A percentile compares a stretch with the other conserved stretches of the same genome.
phyloP scores from a whole-genome alignment of 768 basidiomycete species.

The Cystobasidium tubakii region DNA sequence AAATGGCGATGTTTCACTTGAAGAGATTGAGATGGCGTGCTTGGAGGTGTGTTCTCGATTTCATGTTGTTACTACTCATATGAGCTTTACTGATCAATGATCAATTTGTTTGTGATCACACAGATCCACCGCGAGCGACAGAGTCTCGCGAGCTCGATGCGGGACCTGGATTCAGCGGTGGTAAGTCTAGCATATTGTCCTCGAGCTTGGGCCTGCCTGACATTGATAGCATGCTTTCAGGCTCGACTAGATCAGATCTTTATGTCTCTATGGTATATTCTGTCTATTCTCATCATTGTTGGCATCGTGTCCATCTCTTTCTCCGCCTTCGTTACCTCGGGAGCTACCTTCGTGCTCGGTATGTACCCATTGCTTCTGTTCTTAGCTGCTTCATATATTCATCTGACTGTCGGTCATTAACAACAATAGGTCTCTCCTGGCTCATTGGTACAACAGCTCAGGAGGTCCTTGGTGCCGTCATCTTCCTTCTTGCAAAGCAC shows the following conservation, averaged over 20 bases:
- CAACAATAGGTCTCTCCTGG: slow-evolving; percentile 42
- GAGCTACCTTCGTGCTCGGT: slow-evolving; percentile 65
- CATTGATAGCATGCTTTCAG: not conserved
- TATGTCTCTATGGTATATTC: slow-evolving; percentile 65
- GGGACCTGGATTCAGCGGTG: slow-evolving; percentile 82
- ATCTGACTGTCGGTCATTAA: not conserved
- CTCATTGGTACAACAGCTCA: slow-evolving; percentile 62
- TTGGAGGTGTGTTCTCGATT: slow-evolving; percentile 36
- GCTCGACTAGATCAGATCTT: slow-evolving; percentile 67
- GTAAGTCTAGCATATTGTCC: slow-evolving; percentile 49
- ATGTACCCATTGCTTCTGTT: not conserved
- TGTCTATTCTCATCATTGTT: slow-evolving; percentile 70
- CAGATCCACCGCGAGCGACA: slow-evolving; percentile 72
- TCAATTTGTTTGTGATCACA: too few species aligned
- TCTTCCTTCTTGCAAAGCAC: slow-evolving; percentile 84
- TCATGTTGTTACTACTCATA: too few species aligned
- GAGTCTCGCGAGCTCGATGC: slow-evolving; percentile 77
- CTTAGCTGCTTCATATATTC: not conserved
- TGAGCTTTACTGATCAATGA: too few species aligned
- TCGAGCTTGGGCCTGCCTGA: slow-evolving; percentile 21
- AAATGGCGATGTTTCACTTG: slow-evolving; percentile 54
- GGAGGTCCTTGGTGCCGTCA: slow-evolving; percentile 75
- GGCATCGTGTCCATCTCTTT: slow-evolving; percentile 59
- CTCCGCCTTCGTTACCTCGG: slow-evolving; percentile 39
- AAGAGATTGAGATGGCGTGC: slow-evolving; percentile 67